Base-by-base conservation (phyloP, 495 filamentous ascomycete genomes). In the Barbatosphaeria neglecta region DNA sequence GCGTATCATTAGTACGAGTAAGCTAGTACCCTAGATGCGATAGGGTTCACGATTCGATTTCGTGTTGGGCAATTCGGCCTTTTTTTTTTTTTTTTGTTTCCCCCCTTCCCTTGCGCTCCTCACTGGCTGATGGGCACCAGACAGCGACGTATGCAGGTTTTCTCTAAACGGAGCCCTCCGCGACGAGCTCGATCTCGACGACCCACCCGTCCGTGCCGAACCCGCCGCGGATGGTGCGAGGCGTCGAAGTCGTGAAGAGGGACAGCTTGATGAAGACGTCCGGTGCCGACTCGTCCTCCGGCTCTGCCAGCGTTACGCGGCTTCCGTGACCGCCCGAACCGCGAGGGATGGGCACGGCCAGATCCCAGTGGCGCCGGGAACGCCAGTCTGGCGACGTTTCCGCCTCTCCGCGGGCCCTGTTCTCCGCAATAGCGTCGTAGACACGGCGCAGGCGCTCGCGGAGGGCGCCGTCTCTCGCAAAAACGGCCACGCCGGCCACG, bases 401-500 rank as follows among this genome's bases (percentile, higher is more conserved):
- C 4, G 31, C 20, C 5, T n/a, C 24, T n/a, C n/a, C n/a, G n/a
- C n/a, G n/a, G 24, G 37, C 16, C 7, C 37, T 6, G 22, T n/a
- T 13, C 11, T 49, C 62, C 13, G 64, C 45, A 10, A 67, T 45
- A 11, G 48, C 58, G 27, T 52, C 47, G 49, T 60, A 67, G 0
- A 56, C 58, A 3, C 47, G 53, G 2, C 23, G 9, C n/a, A 63
- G 48, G 3, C 51, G 50, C 28, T 41, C 44, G 1, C 46, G 41
- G 3, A 57, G 46, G 28, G 52, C 45, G 3, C 45, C 49, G 13
- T 53, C 43, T 4, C 51, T 52, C 1, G 65, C 58, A 2, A 65
- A 49, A 1, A 74, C 50, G 13, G 59, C 60, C 15, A 77, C 52
- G 20, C 57, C 54, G 15, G 55, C 61, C 24, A 80, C 65, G 0